Conservation (phyloP, 768 basidiomycete species). For the Ramaria rubella region DNA sequence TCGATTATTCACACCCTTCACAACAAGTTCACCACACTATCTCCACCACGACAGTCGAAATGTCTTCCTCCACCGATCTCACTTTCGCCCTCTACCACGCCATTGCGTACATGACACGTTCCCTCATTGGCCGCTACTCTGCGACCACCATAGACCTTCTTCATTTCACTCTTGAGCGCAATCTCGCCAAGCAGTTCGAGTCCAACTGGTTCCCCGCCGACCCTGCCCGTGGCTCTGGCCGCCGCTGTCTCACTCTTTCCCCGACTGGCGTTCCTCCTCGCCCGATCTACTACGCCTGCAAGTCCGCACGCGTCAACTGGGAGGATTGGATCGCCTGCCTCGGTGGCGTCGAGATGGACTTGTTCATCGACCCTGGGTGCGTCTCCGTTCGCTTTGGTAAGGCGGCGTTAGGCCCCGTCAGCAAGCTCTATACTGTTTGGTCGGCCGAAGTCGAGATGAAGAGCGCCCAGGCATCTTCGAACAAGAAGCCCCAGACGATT, state of each 20-base stretch:
- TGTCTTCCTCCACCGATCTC: conserved; percentile 31
- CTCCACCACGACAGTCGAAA: conserved; percentile 5
- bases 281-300: conserved; percentile 63
- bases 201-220: conserved; percentile 59
- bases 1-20: conserved; percentile 8
- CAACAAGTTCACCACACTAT: conserved; percentile 1
- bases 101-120: conserved; percentile 65
- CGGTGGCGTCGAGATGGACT: conserved; percentile 66
- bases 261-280: conserved; percentile 64
- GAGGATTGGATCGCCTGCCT: conserved; percentile 70
- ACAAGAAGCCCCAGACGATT: conserved; percentile 46
- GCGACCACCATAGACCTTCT: conserved; percentile 60
- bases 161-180: conserved; percentile 64
- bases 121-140: conserved; percentile 52
- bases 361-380: conserved; percentile 76
- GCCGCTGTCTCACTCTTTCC: conserved; percentile 61
- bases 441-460: conserved; percentile 22
- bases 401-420: conserved; percentile 18
- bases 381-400: conserved; percentile 52
- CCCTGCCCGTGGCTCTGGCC: conserved; percentile 61
- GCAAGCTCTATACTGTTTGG: conserved; percentile 60
- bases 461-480: conserved; percentile 17
- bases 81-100: conserved; percentile 66
- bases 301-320: conserved; percentile 68
- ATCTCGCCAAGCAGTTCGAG: conserved; percentile 63